Conservation (phyloP, 2,329 filamentous ascomycete species). For the Colletotrichum sidae region DNA sequence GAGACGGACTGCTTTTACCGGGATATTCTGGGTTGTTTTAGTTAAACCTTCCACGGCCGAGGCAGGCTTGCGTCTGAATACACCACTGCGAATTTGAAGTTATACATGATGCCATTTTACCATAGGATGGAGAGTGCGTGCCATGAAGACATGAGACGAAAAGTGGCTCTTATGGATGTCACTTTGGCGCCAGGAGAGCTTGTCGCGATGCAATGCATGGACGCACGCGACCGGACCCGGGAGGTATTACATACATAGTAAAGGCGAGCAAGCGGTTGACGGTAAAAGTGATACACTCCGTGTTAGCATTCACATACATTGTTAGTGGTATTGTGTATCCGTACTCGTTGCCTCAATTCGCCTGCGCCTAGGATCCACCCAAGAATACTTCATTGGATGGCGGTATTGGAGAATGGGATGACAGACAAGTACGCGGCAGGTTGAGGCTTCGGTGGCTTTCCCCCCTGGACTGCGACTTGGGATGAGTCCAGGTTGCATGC, state of each 20-base stretch:
- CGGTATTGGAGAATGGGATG: too few species aligned
- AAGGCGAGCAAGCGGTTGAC: not conserved
- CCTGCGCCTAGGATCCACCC: not conserved
- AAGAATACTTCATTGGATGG: not conserved
- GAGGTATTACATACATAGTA: slow-evolving; percentile 3
- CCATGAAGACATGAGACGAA: slow-evolving; percentile 1
- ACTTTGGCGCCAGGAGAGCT: not conserved
- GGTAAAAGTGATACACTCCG: too few species aligned
- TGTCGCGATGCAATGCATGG: slow-evolving; percentile 11
- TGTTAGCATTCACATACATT: too few species aligned
- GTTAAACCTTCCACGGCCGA: slow-evolving; percentile 23
- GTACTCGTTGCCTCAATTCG: not conserved
- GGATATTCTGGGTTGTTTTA: slow-evolving; percentile 38
- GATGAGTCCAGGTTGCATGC: slow-evolving; percentile 1
- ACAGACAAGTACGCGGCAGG: not conserved
- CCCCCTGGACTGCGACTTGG: not conserved
- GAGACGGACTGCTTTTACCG: slow-evolving; percentile 37
- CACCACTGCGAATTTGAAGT: slow-evolving; percentile 35
- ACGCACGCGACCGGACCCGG: slow-evolving; percentile 6
- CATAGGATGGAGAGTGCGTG: not conserved
- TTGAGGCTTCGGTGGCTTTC: not conserved
- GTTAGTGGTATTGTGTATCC: too few species aligned
- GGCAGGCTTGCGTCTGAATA: slow-evolving; percentile 34
- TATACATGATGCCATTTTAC: not conserved
- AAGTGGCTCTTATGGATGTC: slow-evolving; percentile 23